phyloP scores from a whole-genome alignment of 2,329 filamentous ascomycete species.

The Penicillium sp. region DNA sequence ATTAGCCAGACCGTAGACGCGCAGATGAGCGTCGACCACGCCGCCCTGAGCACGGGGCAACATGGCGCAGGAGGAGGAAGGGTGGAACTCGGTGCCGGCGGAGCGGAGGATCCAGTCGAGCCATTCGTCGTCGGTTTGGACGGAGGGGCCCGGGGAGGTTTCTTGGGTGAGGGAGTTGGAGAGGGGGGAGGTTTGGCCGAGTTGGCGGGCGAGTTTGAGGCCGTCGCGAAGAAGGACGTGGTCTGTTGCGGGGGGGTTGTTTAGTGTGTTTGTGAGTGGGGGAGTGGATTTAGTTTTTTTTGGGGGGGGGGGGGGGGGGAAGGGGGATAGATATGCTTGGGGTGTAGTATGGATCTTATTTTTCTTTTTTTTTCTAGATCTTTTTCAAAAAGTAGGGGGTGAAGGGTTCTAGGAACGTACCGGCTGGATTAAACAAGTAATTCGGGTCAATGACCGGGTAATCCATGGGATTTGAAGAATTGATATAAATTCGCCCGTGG shows the following conservation, averaged over 20 bases:
- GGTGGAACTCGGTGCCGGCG: slow-evolving; percentile 23
- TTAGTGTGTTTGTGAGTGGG: too few species aligned
- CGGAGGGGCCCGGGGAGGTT: slow-evolving; percentile 16
- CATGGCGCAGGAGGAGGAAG: slow-evolving; percentile 25
- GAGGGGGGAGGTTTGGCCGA: slow-evolving; percentile 20
- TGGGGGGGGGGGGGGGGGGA: too few species aligned
- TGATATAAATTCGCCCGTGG: slow-evolving; percentile 27
- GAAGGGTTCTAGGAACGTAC: slow-evolving; percentile 8
- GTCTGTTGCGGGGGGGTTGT: slow-evolving; percentile 13
- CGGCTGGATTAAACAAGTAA: slow-evolving; percentile 21
- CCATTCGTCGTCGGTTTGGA: slow-evolving; percentile 23
- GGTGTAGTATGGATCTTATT: neutral
- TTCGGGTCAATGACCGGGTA: slow-evolving; percentile 27
- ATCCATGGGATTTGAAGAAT: slow-evolving; percentile 25
- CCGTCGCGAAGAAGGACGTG: slow-evolving; percentile 21
- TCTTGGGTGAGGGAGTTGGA: slow-evolving; percentile 18
- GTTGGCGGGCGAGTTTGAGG: slow-evolving; percentile 21
- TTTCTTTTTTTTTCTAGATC: too few species aligned
- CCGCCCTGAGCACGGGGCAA: slow-evolving; percentile 21
- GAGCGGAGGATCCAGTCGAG: slow-evolving; percentile 14
- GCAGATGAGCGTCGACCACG: slow-evolving; percentile 24
- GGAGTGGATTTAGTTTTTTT: neutral
- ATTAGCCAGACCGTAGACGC: slow-evolving; percentile 26
- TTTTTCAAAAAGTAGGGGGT: too few species aligned
- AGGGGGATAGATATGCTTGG: too few species aligned